Conservation (phyloP, 2,329 filamentous ascomycete genomes). For the Aspergillus persii region DNA sequence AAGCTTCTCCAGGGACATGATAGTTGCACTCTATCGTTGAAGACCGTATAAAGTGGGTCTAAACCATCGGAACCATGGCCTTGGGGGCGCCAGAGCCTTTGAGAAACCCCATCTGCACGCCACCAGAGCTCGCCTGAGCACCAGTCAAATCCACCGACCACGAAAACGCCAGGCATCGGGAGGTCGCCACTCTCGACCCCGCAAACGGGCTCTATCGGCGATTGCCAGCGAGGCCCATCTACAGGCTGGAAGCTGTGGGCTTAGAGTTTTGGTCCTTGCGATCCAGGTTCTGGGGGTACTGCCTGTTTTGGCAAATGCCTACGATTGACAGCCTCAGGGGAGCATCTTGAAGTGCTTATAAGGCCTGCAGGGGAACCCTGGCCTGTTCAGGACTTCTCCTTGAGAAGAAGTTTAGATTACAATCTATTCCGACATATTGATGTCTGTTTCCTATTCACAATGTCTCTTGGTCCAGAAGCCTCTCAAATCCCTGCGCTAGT, state of each 20-base stretch:
- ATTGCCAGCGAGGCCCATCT: not conserved
- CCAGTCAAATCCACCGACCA: not conserved
- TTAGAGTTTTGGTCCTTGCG: not conserved
- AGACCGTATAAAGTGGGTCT: not conserved
- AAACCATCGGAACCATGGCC: not conserved
- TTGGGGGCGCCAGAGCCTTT: not conserved
- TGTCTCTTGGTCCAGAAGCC: not conserved
- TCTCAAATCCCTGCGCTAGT: not conserved
- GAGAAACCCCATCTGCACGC: not conserved
- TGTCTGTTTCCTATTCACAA: not conserved
- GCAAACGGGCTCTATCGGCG: not conserved
- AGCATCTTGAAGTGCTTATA: not conserved
- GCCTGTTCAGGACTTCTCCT: not conserved
- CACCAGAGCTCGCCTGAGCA: not conserved
- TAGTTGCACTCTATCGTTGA: not conserved
- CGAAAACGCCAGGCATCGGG: not conserved
- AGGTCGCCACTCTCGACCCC: not conserved
- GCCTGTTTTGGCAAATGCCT: not conserved
- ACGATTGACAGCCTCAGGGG: not conserved
- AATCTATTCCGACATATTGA: not conserved
- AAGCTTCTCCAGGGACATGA: not conserved
- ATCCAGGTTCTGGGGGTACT: not conserved
- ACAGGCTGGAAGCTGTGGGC: not conserved
- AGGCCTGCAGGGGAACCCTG: not conserved
- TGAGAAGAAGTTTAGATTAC: not conserved